Evolutionary conservation across 2,329 filamentous ascomycete genomes (phyloP).

Genomic region (Monosporascus sp.): DNA sequence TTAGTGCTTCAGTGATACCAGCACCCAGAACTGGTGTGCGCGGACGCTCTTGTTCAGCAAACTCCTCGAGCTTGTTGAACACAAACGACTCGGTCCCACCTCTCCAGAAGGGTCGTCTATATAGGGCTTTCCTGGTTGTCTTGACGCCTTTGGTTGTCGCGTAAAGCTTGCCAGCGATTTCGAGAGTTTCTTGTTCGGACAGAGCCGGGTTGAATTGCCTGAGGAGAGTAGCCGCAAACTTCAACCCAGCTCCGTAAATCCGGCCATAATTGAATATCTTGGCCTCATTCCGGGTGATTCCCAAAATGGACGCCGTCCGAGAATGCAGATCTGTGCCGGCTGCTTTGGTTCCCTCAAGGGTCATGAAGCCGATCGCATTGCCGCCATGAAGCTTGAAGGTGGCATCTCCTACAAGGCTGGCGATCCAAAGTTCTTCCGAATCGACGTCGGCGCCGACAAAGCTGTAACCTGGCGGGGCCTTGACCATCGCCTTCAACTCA

Average conservation of each 20-base stretch:
- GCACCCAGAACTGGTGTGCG: constrained; percentile 89
- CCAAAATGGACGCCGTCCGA: constrained; percentile 83
- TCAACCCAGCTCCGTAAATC: constrained; percentile 95
- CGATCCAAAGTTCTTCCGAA: constrained; percentile 97
- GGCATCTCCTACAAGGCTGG: constrained; percentile 87
- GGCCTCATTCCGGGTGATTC: constrained; percentile 90
- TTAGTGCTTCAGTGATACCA: constrained; percentile 92
- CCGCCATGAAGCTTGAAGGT: constrained; percentile 94
- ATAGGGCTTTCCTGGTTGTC: constrained; percentile 66
- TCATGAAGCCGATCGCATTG: constrained; percentile 99
- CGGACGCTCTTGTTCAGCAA: constrained; percentile 88
- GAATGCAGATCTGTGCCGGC: constrained; percentile 93
- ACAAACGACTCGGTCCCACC: constrained; percentile 96
- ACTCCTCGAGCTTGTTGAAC: constrained; percentile 97
- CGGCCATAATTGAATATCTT: constrained; percentile 99
- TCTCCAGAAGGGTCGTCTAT: constrained; percentile 81
- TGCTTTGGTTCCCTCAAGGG: constrained; percentile 89
- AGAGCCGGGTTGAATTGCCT: constrained; percentile 88
- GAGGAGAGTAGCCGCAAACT: constrained; percentile 84
- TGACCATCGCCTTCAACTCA: constrained; percentile 94
- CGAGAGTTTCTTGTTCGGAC: constrained; percentile 70
- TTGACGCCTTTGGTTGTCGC: constrained; percentile 85
- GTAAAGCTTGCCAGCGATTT: constrained; percentile 77
- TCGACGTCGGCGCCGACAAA: constrained; percentile 98
- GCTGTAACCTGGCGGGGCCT: constrained; percentile 80